phyloP scores from a whole-genome alignment of 2,329 filamentous ascomycete species.

The Cercospora canescens region DNA sequence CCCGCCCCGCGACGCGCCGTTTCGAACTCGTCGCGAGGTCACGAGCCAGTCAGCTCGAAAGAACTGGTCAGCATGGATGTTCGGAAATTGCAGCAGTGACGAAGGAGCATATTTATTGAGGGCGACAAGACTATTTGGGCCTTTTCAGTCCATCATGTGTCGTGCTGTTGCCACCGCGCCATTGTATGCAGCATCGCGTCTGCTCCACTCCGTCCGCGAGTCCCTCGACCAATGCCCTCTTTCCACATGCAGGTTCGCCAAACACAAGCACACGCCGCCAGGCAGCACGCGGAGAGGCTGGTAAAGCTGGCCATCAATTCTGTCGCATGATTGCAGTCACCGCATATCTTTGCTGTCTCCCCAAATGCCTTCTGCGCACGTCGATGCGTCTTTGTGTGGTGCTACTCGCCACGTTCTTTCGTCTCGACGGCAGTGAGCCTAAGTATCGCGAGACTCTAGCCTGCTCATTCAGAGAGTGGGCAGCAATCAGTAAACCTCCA shows the following conservation, averaged over 20 bases:
- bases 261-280: background rate
- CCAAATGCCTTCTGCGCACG: too few relatives aligned
- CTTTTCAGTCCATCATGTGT: background rate
- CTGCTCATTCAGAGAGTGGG: too few relatives aligned
- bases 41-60: slow-evolving; percentile 1
- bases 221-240: slow-evolving; percentile 8
- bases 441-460: too few relatives aligned
- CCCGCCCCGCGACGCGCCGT: background rate
- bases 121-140: background rate
- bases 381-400: too few relatives aligned
- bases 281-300: background rate
- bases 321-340: too few relatives aligned
- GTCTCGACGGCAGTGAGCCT: too few relatives aligned
- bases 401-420: too few relatives aligned
- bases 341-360: too few relatives aligned
- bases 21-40: slow-evolving; percentile 8
- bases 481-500: too few relatives aligned
- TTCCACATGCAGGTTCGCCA: background rate
- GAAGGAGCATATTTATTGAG: background rate
- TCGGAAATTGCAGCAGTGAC: background rate
- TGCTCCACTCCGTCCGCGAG: slow-evolving; percentile 3
- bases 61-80: slow-evolving; percentile 1
- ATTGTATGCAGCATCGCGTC: slow-evolving; percentile 5
- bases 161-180: slow-evolving; percentile 3
- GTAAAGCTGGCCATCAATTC: background rate